Evolutionary conservation across 139 green algal species (phyloP), one percentile per base, ranked within the genome.

Genomic region (Monoraphidium neglectum): DNA sequence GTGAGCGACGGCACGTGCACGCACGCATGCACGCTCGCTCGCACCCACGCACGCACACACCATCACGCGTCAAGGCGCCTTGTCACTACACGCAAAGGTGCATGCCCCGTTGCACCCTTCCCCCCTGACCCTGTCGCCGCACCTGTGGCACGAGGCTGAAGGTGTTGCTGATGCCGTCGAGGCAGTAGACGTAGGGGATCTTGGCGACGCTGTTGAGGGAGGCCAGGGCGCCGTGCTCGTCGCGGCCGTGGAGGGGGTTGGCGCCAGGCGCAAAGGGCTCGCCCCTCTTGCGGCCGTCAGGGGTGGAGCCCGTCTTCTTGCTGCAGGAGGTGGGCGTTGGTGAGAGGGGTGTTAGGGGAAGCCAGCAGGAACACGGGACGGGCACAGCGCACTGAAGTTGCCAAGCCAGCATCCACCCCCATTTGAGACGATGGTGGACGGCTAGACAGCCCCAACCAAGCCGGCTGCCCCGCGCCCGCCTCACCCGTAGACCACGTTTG

Each of bases 121-220:
- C 69, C 33, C 3, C 36, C n/a, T 12, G 4, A 18, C 2, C n/a
- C 36, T 10, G 5, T 26, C 1, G 5, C 47, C 66, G 38, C 37
- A 79, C 82, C 51, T 80, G 75, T n/a, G 85, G 84, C 37, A 91
- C 80, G 24, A 94, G 82, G 47, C 79, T 90, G 82, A 94, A 94
- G 66, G 89, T 94, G 87, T 94, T 93, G 71, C 66, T 84, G 36
- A 94, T 86, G 61, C 90, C 90, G 68, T 94, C 90, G 83, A 91
- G 62, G 82, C 86, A 92, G 54, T 49, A 18, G 12, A 62, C 49
- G 81, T 93, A 93, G 26, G 75, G 75, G 54, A 80, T 74, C 75
- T 80, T 80, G 38, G 75, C 75, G 53, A 80, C 75, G 18, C 65
- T 87, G 84, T 90, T 90, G 46, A 93, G 80, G 36, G 84, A 89